These are phyloP conservation scores for Helotiales sp. DNA, from an alignment of 2,329 filamentous ascomycete genomes.

Conservation along the genomic window DNA sequence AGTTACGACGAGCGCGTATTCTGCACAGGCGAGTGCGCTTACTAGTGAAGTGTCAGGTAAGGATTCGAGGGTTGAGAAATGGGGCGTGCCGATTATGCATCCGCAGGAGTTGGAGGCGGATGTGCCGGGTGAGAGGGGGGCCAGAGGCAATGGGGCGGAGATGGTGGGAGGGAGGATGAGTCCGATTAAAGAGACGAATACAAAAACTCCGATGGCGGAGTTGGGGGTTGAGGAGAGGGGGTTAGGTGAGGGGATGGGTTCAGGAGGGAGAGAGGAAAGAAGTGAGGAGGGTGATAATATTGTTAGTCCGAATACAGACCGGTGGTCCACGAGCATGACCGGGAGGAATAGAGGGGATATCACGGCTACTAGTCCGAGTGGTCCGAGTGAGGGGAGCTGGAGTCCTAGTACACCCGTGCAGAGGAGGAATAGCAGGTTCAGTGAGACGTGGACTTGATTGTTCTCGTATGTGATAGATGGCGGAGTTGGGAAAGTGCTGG, in stretches of 20 bases:
- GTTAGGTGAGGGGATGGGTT: constrained; percentile 14
- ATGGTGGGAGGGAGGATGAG: constrained; percentile 15
- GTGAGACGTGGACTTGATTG: constrained; percentile 23
- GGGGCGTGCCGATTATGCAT: constrained; percentile 37
- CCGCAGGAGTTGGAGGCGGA: constrained; percentile 36
- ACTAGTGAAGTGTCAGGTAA: constrained; percentile 29
- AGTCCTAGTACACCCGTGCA: constrained; percentile 23
- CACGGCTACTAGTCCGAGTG: constrained; percentile 20
- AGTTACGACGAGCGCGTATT: constrained; percentile 20
- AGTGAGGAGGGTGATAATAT: constrained; percentile 16
- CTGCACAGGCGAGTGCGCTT: constrained; percentile 24
- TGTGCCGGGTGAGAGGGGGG: constrained; percentile 1
- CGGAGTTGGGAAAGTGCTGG: neutral
- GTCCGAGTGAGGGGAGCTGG: constrained; percentile 24
- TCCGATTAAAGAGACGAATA: constrained; percentile 15
- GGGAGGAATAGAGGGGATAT: constrained; percentile 14
- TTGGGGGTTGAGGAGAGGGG: constrained; percentile 23
- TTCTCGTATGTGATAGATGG: too few species aligned
- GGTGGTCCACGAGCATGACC: constrained; percentile 38
- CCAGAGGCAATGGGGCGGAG: neutral
- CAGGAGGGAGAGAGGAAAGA: neutral
- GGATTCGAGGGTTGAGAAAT: constrained; percentile 34
- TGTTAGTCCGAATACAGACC: constrained; percentile 36
- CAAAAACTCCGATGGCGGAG: constrained; percentile 23
- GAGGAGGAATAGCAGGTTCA: constrained; percentile 32